Conservation (phyloP, 768 basidiomycete genomes). For the Mycena galericulata region DNA sequence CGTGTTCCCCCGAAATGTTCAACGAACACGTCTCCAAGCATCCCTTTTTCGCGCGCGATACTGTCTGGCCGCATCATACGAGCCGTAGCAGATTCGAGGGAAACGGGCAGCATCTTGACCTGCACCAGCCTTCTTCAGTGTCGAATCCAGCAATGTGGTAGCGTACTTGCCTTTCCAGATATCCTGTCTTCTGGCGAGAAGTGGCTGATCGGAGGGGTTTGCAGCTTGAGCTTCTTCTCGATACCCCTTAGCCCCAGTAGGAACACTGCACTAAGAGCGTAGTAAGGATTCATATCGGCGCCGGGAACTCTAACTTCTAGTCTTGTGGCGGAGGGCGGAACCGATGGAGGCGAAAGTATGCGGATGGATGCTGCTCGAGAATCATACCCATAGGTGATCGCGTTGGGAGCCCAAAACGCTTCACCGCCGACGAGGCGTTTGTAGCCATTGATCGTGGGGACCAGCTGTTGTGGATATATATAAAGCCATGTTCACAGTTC, state of each 20-base stretch:
- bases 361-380: slow-evolving; percentile 93
- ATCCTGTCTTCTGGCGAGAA: slow-evolving; percentile 67
- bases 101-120: slow-evolving; percentile 82
- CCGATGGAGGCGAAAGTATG: slow-evolving; percentile 92
- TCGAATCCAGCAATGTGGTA: background rate
- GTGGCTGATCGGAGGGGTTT: slow-evolving; percentile 76
- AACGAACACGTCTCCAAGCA: slow-evolving; percentile 91
- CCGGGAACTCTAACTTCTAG: slow-evolving; percentile 96
- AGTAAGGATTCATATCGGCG: slow-evolving; percentile 97
- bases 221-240: slow-evolving; percentile 75
- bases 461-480: slow-evolving; percentile 58
- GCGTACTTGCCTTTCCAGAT: slow-evolving; percentile 61
- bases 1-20: slow-evolving; percentile 97
- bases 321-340: slow-evolving; percentile 83
- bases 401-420: slow-evolving; percentile 94
- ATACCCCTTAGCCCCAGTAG: slow-evolving; percentile 90
- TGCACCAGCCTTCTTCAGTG: slow-evolving; percentile 47
- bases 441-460: slow-evolving; percentile 96
- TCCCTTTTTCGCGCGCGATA: slow-evolving; percentile 78
- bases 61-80: slow-evolving; percentile 84
- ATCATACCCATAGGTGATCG: slow-evolving; percentile 95
- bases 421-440: slow-evolving; percentile 96
- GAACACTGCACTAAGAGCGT: slow-evolving; percentile 89
- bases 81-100: slow-evolving; percentile 82
- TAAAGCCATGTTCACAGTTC: background rate